phyloP scores from a whole-genome alignment of 2,329 filamentous ascomycete genomes.

The Hortaea sp. region DNA sequence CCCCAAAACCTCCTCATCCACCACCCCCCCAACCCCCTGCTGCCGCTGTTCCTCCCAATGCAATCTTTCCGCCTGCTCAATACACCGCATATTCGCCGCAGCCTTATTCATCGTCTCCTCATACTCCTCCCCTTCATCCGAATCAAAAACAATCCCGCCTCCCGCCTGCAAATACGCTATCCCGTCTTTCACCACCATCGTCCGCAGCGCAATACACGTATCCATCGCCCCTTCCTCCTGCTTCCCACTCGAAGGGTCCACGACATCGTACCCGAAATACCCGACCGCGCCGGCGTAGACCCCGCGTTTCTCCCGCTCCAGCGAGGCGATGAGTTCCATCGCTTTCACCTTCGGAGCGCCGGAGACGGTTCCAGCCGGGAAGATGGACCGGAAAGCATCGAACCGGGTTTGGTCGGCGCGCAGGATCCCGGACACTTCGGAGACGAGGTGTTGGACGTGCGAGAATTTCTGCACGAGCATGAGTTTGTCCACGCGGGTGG shows the following conservation, averaged over 20 bases:
- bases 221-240: constrained; percentile 81
- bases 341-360: constrained; percentile 92
- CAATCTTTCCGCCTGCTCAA: constrained; percentile 66
- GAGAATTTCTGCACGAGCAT: constrained; percentile 95
- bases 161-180: constrained; percentile 82
- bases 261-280: constrained; percentile 81
- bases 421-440: constrained; percentile 86
- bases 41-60: constrained; percentile 1
- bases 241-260: constrained; percentile 47
- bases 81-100: constrained; percentile 78
- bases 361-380: constrained; percentile 90
- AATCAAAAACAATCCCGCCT: constrained; percentile 90
- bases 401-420: constrained; percentile 77
- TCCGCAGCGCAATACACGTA: constrained; percentile 71
- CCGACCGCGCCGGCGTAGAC: constrained; percentile 94
- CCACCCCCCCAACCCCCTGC: neutral
- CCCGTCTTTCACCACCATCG: constrained; percentile 88
- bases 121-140: constrained; percentile 82
- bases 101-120: constrained; percentile 97
- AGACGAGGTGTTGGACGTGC: constrained; percentile 94
- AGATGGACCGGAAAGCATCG: constrained; percentile 88
- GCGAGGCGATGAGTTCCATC: constrained; percentile 93
- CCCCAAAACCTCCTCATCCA: neutral
- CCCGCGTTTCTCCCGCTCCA: constrained; percentile 87
- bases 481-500: constrained; percentile 81